These are phyloP conservation scores for Cryptococcus sp. DNA, from an alignment of 1,284 basidiomycete species.

Conservation along the genomic window DNA sequence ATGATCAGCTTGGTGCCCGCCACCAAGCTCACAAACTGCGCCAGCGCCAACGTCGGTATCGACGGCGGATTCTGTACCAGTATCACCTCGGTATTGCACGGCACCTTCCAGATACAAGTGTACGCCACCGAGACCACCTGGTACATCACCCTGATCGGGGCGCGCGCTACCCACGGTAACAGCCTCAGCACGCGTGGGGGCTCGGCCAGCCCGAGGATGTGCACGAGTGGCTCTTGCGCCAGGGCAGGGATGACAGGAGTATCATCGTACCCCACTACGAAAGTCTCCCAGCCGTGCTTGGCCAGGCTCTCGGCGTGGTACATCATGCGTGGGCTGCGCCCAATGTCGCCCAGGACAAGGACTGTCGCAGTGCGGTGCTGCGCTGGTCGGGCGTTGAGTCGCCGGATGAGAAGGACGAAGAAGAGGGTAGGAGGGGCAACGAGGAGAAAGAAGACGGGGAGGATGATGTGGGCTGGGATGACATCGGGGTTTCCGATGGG, in stretches of 20 bases:
- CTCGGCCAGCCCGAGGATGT: conserved; percentile 64
- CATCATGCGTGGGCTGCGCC: conserved; percentile 96
- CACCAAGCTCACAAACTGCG: conserved; percentile 67
- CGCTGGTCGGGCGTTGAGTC: conserved; percentile 18
- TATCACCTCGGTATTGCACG: conserved; percentile 74
- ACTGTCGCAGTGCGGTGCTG: conserved; percentile 63
- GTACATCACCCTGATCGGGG: conserved; percentile 73
- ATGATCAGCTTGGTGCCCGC: conserved; percentile 82
- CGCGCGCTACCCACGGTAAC: conserved; percentile 65
- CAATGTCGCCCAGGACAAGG: conserved; percentile 92
- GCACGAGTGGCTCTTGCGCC: conserved; percentile 61
- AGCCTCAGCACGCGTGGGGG: conserved; percentile 62
- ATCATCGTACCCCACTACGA: conserved; percentile 80
- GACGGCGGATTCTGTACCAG: conserved; percentile 97
- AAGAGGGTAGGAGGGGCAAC: conserved; percentile 11
- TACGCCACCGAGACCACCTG: conserved; percentile 65
- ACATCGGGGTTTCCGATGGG: not conserved
- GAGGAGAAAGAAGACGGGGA: conserved; percentile 13
- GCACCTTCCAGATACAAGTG: conserved; percentile 58
- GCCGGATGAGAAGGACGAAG: conserved; percentile 9
- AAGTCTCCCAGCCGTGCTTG: conserved; percentile 71
- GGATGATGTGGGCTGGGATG: conserved; percentile 4
- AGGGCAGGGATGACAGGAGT: conserved; percentile 70
- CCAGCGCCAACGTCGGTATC: conserved; percentile 86
- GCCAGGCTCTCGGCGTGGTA: conserved; percentile 94